These are phyloP conservation scores for Fusarium agapanthi DNA, from an alignment of 2,329 filamentous ascomycete species.

Conservation along the genomic window DNA sequence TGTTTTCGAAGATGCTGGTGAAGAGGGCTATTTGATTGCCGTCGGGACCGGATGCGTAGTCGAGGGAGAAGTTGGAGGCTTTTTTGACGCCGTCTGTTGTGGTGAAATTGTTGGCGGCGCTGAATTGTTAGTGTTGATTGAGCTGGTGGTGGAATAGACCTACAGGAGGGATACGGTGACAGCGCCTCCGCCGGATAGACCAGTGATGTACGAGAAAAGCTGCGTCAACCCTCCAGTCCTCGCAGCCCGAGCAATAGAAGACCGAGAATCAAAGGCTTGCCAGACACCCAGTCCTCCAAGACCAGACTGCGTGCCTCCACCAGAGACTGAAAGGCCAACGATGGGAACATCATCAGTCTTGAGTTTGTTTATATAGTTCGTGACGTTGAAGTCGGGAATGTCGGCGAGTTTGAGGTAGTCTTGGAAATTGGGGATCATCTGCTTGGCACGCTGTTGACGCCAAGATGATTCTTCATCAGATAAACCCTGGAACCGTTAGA, in stretches of 20 bases:
- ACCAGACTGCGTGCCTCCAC: constrained; percentile 43
- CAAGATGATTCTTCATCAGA: constrained; percentile 36
- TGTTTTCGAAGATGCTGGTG: constrained; percentile 31
- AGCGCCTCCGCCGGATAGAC: constrained; percentile 41
- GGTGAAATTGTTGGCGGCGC: constrained; percentile 42
- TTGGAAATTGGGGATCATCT: constrained; percentile 30
- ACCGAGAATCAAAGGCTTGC: constrained; percentile 42
- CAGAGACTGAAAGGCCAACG: constrained; percentile 40
- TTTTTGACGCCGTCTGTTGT: constrained; percentile 26
- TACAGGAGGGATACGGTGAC: constrained; percentile 40
- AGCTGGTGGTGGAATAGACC: accelerated
- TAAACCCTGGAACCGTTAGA: constrained; percentile 19
- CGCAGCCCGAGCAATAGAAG: constrained; percentile 19
- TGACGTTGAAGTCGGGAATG: constrained; percentile 35
- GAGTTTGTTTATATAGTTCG: constrained; percentile 32
- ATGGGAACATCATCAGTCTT: constrained; percentile 31
- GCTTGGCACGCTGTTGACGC: constrained; percentile 28
- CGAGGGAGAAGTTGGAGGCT: constrained; percentile 34
- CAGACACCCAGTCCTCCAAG: constrained; percentile 42
- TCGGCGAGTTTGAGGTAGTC: constrained; percentile 36
- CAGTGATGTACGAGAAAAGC: constrained; percentile 39
- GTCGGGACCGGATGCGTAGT: constrained; percentile 27
- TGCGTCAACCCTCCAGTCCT: constrained; percentile 40
- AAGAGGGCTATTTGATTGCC: constrained; percentile 27
- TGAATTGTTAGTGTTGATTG: background rate